A percentile compares a stretch with the other conserved stretches of the same genome.
These are phyloP conservation scores for Dendrobium chrysotoxum DNA, from an alignment of 106 monocot species.

Conservation along the genomic window DNA sequence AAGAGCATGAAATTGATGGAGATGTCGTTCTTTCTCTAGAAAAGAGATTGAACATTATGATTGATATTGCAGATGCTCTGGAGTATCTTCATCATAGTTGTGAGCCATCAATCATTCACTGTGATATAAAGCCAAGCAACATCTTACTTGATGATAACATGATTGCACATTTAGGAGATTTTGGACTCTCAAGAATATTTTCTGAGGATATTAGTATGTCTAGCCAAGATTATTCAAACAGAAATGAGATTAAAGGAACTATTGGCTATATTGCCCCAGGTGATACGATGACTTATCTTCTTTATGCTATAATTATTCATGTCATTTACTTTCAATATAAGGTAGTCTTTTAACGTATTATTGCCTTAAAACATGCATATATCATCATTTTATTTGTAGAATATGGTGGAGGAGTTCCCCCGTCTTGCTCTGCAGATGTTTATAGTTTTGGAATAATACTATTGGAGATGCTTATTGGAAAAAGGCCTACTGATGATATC, in stretches of 20 bases:
- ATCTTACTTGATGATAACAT: conserved; percentile 30
- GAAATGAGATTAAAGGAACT: not conserved
- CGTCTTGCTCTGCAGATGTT: conserved; percentile 12
- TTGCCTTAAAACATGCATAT: not conserved
- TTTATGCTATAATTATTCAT: not conserved
- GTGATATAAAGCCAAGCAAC: conserved; percentile 28
- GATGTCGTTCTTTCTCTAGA: not conserved
- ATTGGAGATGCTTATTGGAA: conserved; percentile 14
- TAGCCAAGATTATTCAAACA: not conserved
- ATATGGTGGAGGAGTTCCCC: conserved; percentile 6
- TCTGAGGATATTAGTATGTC: not conserved
- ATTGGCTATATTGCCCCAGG: conserved; percentile 1
- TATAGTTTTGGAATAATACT: conserved; percentile 18
- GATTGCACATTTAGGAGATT: conserved; percentile 36
- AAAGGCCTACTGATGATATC: conserved; percentile 16
- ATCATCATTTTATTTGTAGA: not conserved
- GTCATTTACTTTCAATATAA: not conserved
- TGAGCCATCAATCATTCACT: conserved; percentile 27
- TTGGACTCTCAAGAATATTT: conserved; percentile 28
- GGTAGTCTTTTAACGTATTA: too few species aligned
- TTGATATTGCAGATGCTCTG: conserved; percentile 40
- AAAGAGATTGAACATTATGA: conserved; percentile 30
- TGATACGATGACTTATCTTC: not conserved
- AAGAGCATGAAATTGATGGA: not conserved
- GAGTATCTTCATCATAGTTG: conserved; percentile 44